phyloP scores from a whole-genome alignment of 2,329 filamentous ascomycete genomes.

The Xylaria sp. region DNA sequence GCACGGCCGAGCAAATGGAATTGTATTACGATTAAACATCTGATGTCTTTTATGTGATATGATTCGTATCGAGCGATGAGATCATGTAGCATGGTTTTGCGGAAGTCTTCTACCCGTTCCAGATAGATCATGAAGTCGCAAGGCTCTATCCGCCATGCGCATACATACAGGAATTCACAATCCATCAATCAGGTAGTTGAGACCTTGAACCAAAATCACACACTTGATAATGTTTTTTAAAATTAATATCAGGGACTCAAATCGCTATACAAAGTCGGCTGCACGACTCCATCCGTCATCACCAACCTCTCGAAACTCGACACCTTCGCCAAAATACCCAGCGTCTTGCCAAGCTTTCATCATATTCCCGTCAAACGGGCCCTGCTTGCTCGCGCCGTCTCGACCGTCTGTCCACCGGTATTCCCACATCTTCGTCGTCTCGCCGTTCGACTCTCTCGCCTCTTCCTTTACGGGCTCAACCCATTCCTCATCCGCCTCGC shows the following conservation, averaged over 20 bases:
- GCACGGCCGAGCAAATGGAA: slow-evolving; percentile 40
- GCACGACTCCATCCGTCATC: slow-evolving; percentile 60
- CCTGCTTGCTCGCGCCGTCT: slow-evolving; percentile 78
- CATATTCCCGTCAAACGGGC: slow-evolving; percentile 81
- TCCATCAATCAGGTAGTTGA: neutral
- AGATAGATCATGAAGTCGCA: neutral
- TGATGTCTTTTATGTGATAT: neutral
- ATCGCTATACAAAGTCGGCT: slow-evolving; percentile 53
- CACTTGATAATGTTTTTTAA: neutral
- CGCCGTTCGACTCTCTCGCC: slow-evolving; percentile 30
- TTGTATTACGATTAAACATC: slow-evolving; percentile 17
- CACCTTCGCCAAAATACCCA: slow-evolving; percentile 90
- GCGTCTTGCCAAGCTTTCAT: slow-evolving; percentile 93
- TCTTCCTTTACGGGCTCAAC: slow-evolving; percentile 48
- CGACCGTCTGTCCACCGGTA: slow-evolving; percentile 90
- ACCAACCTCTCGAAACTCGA: slow-evolving; percentile 73
- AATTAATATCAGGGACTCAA: neutral
- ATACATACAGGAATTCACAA: neutral
- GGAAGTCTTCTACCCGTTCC: neutral
- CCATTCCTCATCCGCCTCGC: slow-evolving; percentile 90
- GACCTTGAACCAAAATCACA: neutral
- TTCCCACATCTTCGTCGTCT: slow-evolving; percentile 70
- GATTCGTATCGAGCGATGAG: no score
- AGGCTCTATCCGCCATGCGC: neutral
- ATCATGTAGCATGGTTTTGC: neutral